A percentile compares a stretch with the other conserved stretches of the same genome.
These are phyloP conservation scores for Trifolium subterraneum DNA, from an alignment of 306 rosid species.

Conservation along the genomic window DNA sequence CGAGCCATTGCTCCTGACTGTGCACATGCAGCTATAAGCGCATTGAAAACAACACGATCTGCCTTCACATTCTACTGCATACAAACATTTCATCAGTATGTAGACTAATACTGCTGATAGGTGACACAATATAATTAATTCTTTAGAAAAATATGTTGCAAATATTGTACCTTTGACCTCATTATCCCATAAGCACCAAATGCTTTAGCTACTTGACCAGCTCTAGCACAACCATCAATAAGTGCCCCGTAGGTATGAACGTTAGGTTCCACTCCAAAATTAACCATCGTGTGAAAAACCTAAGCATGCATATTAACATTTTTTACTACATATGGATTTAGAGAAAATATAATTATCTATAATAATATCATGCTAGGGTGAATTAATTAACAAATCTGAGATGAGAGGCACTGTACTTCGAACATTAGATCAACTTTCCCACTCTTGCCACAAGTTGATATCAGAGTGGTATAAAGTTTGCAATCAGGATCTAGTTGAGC, in stretches of 20 bases:
- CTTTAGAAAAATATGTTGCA: slow-evolving; percentile 32
- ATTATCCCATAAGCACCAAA: slow-evolving; percentile 97
- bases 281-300: slow-evolving; percentile 96
- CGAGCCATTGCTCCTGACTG: slow-evolving; percentile 97
- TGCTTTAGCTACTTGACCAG: slow-evolving; percentile 97
- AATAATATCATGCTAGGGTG: slow-evolving; percentile 26
- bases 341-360: slow-evolving; percentile 21
- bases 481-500: slow-evolving; percentile 86
- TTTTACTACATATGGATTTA: slow-evolving; percentile 34
- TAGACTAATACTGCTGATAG: slow-evolving; percentile 35
- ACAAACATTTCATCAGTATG: slow-evolving; percentile 66
- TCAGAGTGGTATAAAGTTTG: slow-evolving; percentile 93
- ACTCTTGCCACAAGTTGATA: slow-evolving; percentile 91
- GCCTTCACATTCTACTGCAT: slow-evolving; percentile 99
- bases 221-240: slow-evolving; percentile 97
- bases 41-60: slow-evolving; percentile 99
- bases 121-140: background rate
- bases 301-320: slow-evolving; percentile 38
- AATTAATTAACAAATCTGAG: slow-evolving; percentile 37
- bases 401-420: slow-evolving; percentile 70
- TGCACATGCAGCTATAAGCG: slow-evolving; percentile 96
- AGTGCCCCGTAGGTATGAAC: slow-evolving; percentile 94
- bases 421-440: slow-evolving; percentile 95
- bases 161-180: slow-evolving; percentile 90
- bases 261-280: slow-evolving; percentile 86